These are phyloP conservation scores for Scheffersomyces titani DNA, from an alignment of 1,139 yeast species.

Conservation along the genomic window DNA sequence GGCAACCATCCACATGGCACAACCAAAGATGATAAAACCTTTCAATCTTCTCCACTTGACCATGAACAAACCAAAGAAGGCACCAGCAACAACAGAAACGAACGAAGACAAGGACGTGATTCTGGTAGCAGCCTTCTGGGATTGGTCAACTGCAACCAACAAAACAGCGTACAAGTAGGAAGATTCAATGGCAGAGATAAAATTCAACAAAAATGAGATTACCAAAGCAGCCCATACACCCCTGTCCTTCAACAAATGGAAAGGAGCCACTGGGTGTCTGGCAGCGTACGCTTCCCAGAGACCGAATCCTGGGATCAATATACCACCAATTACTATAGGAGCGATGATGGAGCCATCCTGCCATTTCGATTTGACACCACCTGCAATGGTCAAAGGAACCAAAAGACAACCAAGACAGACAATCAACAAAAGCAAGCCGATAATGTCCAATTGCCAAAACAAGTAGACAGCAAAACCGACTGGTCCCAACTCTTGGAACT, in stretches of 20 bases:
- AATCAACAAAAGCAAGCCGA: conserved; percentile 32
- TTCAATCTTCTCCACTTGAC: conserved; percentile 32
- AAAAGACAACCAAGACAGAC: conserved; percentile 38
- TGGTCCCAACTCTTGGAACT: conserved; percentile 25
- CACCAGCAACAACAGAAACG: conserved; percentile 33
- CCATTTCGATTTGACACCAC: conserved; percentile 34
- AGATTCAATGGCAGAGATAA: conserved; percentile 30
- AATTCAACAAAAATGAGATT: conserved; percentile 32
- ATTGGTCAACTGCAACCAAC: conserved; percentile 34
- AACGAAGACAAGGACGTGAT: conserved; percentile 34
- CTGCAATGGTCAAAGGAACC: conserved; percentile 42
- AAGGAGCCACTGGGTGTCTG: conserved; percentile 34
- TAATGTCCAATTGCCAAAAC: conserved; percentile 38
- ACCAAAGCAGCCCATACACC: conserved; percentile 36
- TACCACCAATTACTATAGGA: conserved; percentile 39
- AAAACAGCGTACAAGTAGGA: conserved; percentile 37
- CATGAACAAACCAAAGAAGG: conserved; percentile 34
- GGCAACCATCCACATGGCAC: conserved; percentile 36
- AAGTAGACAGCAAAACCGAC: conserved; percentile 22
- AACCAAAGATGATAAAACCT: conserved; percentile 34
- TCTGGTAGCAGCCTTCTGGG: conserved; percentile 35
- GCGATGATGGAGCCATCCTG: conserved; percentile 30
- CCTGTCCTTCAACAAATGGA: conserved; percentile 33
- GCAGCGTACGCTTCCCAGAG: conserved; percentile 34
- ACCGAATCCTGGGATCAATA: conserved; percentile 32